A percentile compares a stretch with the other conserved stretches of the same genome.
These are phyloP conservation scores for Leucosporidium scottii DNA, from an alignment of 768 basidiomycete species.

Conservation along the genomic window DNA sequence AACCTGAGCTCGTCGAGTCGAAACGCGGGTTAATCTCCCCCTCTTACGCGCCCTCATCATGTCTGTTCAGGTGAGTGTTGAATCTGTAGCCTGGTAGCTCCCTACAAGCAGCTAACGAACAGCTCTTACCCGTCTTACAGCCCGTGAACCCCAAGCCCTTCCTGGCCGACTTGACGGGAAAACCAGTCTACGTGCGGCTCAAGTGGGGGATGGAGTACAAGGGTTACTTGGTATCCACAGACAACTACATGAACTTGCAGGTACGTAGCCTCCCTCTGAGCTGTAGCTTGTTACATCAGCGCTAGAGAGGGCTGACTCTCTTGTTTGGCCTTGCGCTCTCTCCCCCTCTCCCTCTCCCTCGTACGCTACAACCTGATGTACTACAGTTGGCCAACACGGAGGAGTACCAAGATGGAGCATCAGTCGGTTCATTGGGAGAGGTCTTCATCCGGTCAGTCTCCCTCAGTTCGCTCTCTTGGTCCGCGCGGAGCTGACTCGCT, in stretches of 20 bases:
- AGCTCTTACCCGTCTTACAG: constrained; percentile 45
- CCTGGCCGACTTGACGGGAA: constrained; percentile 95
- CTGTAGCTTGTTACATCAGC: too few species aligned
- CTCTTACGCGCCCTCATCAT: background rate
- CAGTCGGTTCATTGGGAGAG: constrained; percentile 93
- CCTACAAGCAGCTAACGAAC: constrained; percentile 43
- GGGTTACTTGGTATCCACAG: constrained; percentile 96
- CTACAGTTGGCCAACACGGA: constrained; percentile 93
- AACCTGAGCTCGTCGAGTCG: background rate
- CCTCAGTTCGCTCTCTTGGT: too few species aligned
- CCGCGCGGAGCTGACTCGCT: background rate
- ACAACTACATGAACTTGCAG: constrained; percentile 99
- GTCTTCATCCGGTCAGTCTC: constrained; percentile 87
- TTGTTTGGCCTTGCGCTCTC: background rate
- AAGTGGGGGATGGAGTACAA: constrained; percentile 99
- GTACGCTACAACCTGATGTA: too few species aligned
- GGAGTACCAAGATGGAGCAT: constrained; percentile 92
- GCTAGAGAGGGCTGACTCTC: background rate
- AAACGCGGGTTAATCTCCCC: background rate
- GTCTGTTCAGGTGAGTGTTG: constrained; percentile 20
- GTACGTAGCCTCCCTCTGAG: constrained; percentile 43
- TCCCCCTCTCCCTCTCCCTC: background rate
- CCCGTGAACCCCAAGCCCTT: constrained; percentile 99
- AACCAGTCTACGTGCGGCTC: constrained; percentile 85
- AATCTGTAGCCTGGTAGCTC: constrained; percentile 19